Percentiles rank a stretch among this genome's conserved stretches.
Evolutionary conservation across 2,329 filamentous ascomycete genomes (phyloP).

Genomic region (Botrytis porri): DNA sequence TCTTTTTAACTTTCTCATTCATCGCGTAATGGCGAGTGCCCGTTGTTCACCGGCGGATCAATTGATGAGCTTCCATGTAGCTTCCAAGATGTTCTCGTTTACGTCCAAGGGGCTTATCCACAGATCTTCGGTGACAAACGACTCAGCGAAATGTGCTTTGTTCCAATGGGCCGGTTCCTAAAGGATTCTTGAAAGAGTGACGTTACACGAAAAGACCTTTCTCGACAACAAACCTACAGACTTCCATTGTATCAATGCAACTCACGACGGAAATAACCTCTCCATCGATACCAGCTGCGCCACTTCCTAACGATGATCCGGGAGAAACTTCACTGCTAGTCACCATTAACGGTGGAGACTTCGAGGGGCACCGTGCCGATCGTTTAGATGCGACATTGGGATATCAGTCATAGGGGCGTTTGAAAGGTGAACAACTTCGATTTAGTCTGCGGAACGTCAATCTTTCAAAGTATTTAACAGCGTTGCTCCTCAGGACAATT

Average conservation of each 20-base stretch:
- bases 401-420: background rate
- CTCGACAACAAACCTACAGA: background rate
- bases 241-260: background rate
- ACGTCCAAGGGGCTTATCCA: background rate
- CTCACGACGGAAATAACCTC: background rate
- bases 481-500: background rate
- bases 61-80: background rate
- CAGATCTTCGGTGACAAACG: background rate
- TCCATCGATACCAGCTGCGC: background rate
- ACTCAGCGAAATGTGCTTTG: background rate
- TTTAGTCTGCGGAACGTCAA: background rate
- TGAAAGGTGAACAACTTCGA: background rate
- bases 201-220: background rate
- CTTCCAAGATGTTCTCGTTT: background rate
- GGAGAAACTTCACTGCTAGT: background rate
- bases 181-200: background rate
- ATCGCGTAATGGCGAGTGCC: background rate
- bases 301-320: background rate
- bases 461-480: background rate
- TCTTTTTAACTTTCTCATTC: background rate
- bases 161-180: background rate
- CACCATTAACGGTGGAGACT: background rate
- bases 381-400: background rate
- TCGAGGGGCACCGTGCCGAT: background rate
- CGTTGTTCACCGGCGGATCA: background rate